Evolutionary conservation across 2,329 filamentous ascomycete species (phyloP), one percentile per base, ranked within the genome.

Genomic region (Colletotrichum orbiculare): DNA sequence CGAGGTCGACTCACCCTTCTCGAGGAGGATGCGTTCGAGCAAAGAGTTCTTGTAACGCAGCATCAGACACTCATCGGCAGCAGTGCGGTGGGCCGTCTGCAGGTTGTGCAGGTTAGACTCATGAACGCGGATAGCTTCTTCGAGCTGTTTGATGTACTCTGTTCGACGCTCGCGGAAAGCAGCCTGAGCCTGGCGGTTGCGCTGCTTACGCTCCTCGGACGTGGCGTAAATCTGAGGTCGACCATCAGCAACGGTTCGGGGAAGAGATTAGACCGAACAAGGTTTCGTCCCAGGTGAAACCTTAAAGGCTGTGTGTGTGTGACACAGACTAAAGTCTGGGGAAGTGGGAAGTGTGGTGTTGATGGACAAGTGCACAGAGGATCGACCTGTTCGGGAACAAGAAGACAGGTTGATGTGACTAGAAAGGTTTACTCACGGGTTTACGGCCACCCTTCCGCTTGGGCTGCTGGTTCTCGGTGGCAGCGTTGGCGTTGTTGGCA

Each of bases 121-220:
- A 84, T 98, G 95, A 71, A 96, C 92, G 74, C 96, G 95, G 79
- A 99, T 98, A 60, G 94, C 97, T 72, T 95, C 93, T 81, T 99
- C 96, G 34, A 99, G 87, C 79, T 99, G 96, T 82, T 98, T 98
- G 82, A 99, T 99, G 79, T 99, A 99, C 83, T 99, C 96, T 60
- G 95, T 98, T 64, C 96, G 90, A 70, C 96, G 91, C 81, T 99
- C 96, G 71, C 96, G 91, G 75, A 99, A 99, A 63, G 96, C 96
- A 60, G 96, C 96, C 81, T 99, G 96, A 52, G 96, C 96, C 82
- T 98, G 96, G 72, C 96, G 86, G 76, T 99, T 99, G 70, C 96
- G 89, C 81, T 98, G 96, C 83, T 99, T 98, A 74, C 96, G 90
- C 81, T 99, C 96, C 79, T 99, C 96, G 10, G 96, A 98, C 41